Percentiles rank a stretch among this genome's conserved stretches.
These are phyloP conservation scores for Scopulariopsis brevicaulis DNA, from an alignment of 2,329 filamentous ascomycete genomes.

Conservation along the genomic window DNA sequence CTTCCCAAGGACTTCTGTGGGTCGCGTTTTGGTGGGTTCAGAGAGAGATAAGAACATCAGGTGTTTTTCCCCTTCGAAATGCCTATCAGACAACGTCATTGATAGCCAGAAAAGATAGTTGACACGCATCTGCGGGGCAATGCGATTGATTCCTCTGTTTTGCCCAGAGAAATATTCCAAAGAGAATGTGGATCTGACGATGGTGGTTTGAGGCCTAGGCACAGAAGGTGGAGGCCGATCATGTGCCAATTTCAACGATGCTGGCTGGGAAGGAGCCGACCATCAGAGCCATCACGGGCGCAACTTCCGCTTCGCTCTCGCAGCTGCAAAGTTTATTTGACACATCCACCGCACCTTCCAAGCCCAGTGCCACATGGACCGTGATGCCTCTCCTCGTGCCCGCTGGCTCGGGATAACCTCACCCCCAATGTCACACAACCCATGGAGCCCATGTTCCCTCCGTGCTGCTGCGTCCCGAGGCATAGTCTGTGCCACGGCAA, in stretches of 20 bases:
- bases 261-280: background rate
- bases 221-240: too few relatives aligned
- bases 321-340: background rate
- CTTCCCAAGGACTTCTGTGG: background rate
- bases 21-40: background rate
- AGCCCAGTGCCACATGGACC: background rate
- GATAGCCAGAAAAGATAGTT: too few relatives aligned
- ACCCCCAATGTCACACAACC: background rate
- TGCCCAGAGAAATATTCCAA: too few relatives aligned
- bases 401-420: background rate
- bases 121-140: too few relatives aligned
- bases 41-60: background rate
- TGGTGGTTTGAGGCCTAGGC: too few relatives aligned
- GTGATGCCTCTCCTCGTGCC: background rate
- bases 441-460: background rate
- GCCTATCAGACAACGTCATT: background rate
- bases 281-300: background rate
- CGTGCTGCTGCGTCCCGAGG: background rate
- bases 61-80: background rate
- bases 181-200: too few relatives aligned
- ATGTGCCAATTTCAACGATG: background rate
- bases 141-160: too few relatives aligned
- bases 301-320: background rate
- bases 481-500: background rate
- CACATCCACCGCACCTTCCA: background rate